Evolutionary conservation across 2,329 filamentous ascomycete species (phyloP), one percentile per base, ranked within the genome.

Genomic region (Stagonosporopsis chrysanthemi): DNA sequence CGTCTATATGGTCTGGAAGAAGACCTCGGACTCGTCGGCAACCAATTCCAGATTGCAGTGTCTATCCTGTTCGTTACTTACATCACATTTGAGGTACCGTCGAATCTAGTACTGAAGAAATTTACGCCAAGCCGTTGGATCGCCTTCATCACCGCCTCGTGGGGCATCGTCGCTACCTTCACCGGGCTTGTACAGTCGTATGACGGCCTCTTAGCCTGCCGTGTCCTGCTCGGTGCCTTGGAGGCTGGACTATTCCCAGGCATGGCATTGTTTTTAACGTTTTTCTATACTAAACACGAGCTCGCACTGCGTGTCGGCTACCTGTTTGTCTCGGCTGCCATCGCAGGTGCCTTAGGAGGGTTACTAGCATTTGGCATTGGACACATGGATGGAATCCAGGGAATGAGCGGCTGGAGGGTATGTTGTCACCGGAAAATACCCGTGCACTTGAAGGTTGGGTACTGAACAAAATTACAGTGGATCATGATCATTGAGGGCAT

Each of bases 201-300:
- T 14, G 29, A 31, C 29, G 29, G 29, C 7, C 29, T 31, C 12
- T 11, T 31, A 31, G 29, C 12, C 12, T 31, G 29, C 29, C 29
- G 29, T 31, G 29, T 31, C 7, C 29, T 31, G 29, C 29, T 31
- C 12, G 29, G 29, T 31, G 7, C 29, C 3, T 9, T 31, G 29
- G 29, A 31, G 29, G 29, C 29, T 9, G 29, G 29, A 12, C 29
- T 31, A 4, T 31, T 31, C 29, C 29, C 29, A 11, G 29, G 29
- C 3, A 76, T 90, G 62, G 86, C 84, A 6, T 76, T 89, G 17
- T 91, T 90, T 64, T 80, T 92, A 19, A 91, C 89, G 0, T 83
- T 91, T 62, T 92, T 91, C 79, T 92, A 92, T 77, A 89, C 86
- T 45, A 89, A 88, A 68, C 81, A 83, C 24, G 89, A 92, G 74